A percentile compares a stretch with the other conserved stretches of the same genome.
Conservation (phyloP, 2,329 filamentous ascomycete species). For the Zasmidium angulare region DNA sequence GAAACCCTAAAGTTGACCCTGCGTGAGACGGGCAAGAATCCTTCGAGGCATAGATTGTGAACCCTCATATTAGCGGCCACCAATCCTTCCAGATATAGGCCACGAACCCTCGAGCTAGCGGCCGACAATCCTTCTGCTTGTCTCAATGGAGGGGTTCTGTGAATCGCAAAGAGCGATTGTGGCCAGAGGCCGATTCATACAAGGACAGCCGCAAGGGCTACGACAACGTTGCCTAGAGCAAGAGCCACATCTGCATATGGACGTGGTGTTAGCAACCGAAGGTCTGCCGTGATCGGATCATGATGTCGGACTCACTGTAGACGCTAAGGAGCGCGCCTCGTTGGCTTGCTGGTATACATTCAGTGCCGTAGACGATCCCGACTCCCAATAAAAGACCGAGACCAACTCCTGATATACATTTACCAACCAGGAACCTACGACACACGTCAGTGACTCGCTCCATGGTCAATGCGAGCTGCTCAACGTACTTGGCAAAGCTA, state of each 20-base stretch:
- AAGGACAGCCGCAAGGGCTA: background rate
- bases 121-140: no score
- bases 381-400: background rate
- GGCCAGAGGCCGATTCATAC: no score
- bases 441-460: background rate
- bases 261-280: no score
- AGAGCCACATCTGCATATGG: background rate
- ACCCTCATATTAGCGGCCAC: no score
- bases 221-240: background rate
- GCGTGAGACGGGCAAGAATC: background rate
- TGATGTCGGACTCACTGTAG: background rate
- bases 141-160: no score
- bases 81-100: no score
- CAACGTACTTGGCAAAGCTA: background rate
- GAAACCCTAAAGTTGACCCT: background rate
- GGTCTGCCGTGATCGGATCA: no score
- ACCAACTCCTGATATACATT: background rate
- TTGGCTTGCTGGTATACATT: background rate
- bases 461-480: background rate
- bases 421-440: background rate
- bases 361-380: background rate
- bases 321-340: background rate
- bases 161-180: no score
- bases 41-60: background rate
- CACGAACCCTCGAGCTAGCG: no score